phyloP scores from a whole-genome alignment of 108 stramenopile species.

The Nannochloropsis oceanica region DNA sequence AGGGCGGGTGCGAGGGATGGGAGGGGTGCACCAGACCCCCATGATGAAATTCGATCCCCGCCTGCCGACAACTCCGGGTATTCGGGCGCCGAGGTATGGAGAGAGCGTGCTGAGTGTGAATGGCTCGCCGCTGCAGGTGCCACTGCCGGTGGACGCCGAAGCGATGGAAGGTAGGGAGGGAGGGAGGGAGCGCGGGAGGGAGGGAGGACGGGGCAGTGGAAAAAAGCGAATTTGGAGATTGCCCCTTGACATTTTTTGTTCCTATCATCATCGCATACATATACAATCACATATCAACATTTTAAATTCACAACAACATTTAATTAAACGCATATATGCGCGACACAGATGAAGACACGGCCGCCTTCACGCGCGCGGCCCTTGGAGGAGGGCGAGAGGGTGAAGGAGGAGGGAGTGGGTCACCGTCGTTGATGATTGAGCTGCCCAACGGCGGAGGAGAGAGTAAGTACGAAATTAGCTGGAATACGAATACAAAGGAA shows the following conservation, averaged over 20 bases:
- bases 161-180: neutral
- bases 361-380: neutral
- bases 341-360: neutral
- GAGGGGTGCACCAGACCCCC: neutral
- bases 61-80: neutral
- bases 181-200: neutral
- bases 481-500: too few species aligned
- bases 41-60: neutral
- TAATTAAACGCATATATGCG: neutral
- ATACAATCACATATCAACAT: too few species aligned
- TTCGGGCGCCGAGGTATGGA: neutral
- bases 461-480: neutral
- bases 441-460: neutral
- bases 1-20: neutral
- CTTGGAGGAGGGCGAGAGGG: neutral
- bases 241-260: too few species aligned
- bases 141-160: neutral
- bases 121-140: neutral
- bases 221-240: neutral
- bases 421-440: neutral
- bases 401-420: neutral
- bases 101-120: neutral
- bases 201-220: neutral
- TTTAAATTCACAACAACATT: too few species aligned
- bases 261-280: too few species aligned